A percentile compares a stretch with the other conserved stretches of the same genome.
Evolutionary conservation across 768 basidiomycete species (phyloP).

Genomic region (Trametes cubensis): DNA sequence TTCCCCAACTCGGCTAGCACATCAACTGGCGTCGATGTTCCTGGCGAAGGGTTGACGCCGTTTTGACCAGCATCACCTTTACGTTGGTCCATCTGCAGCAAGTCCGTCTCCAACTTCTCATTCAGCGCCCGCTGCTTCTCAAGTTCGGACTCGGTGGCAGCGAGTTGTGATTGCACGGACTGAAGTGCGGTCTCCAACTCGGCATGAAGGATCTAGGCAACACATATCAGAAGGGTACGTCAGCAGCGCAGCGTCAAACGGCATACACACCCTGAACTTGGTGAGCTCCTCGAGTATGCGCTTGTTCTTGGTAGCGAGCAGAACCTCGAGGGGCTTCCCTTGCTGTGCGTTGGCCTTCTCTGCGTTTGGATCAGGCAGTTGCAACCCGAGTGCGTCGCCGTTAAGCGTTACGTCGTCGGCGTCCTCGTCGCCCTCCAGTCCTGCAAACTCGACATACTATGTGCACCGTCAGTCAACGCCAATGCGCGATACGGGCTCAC

Average conservation of each 20-base stretch:
- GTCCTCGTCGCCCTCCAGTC: slow-evolving; percentile 71
- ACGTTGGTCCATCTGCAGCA: slow-evolving; percentile 77
- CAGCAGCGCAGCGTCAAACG: not conserved
- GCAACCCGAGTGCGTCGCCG: slow-evolving; percentile 53
- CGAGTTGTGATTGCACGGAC: slow-evolving; percentile 58
- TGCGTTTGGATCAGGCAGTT: slow-evolving; percentile 88
- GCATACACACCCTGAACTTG: slow-evolving; percentile 69
- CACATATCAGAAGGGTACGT: not conserved
- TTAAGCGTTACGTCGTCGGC: slow-evolving; percentile 45
- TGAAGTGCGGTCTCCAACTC: slow-evolving; percentile 77
- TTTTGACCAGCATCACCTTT: slow-evolving; percentile 39
- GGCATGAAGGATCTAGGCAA: slow-evolving; percentile 70
- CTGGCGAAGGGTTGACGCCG: slow-evolving; percentile 25
- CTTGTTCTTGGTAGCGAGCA: slow-evolving; percentile 93
- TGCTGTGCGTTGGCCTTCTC: slow-evolving; percentile 76
- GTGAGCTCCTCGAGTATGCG: slow-evolving; percentile 91
- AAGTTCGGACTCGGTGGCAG: slow-evolving; percentile 62
- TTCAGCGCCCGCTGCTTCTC: slow-evolving; percentile 80
- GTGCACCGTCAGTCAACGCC: not conserved
- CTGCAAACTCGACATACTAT: slow-evolving; percentile 95
- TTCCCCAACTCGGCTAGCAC: slow-evolving; percentile 74
- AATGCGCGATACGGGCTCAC: not conserved
- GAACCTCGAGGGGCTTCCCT: slow-evolving; percentile 84
- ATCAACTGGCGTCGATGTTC: slow-evolving; percentile 46
- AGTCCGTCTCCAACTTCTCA: slow-evolving; percentile 90